Base-by-base conservation (phyloP, 768 basidiomycete genomes). In the Postia placenta region DNA sequence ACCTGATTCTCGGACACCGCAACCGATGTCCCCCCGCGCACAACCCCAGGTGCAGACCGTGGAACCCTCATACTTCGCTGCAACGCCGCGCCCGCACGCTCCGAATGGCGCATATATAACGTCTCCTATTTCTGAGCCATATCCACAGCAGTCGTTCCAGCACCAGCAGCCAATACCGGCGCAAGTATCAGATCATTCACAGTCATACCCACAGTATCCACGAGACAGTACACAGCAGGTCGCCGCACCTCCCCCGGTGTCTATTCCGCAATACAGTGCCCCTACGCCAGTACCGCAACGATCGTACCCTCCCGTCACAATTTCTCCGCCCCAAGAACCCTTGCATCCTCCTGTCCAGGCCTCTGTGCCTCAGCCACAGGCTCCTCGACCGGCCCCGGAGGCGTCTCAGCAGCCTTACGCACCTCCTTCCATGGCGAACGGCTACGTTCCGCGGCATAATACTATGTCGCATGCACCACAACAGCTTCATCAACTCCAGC, bases 391-490 rank as follows among this genome's bases (percentile, higher is more conserved):
- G 22, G 64, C 61, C 46, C 60, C 62, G 37, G 54, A 64, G 19
- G 53, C 60, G 15, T 47, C 61, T 25, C 61, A 62, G 38, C 42
- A 48, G 4, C 47, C 51, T 17, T 47, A 55, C 59, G 5, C 51
- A 58, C 45, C 60, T 54, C 43, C 60, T 56, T 35, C 59, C 58
- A 44, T 57, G 54, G 27, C 60, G 27, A 47, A 30, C 52, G 46
- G 39, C 12, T 55, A 49, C 53, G 48, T 66, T 30, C 26, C 48
- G 2, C 65, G 66, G 19, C 52, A 63, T 2, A 65, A 61, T 50
- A 66, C 71, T 27, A 42, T 63, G 41, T 60, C 38, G 49, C 61
- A 60, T 49, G 45, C 57, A 27, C 47, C 54, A 19, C 65, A 65
- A 56, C 72, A 51, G 52, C 63, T 30, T 50, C 65, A 47, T 58